These are phyloP conservation scores for Saccharomyces kudriavzevii DNA, from an alignment of 805 yeast species.

Conservation along the genomic window DNA sequence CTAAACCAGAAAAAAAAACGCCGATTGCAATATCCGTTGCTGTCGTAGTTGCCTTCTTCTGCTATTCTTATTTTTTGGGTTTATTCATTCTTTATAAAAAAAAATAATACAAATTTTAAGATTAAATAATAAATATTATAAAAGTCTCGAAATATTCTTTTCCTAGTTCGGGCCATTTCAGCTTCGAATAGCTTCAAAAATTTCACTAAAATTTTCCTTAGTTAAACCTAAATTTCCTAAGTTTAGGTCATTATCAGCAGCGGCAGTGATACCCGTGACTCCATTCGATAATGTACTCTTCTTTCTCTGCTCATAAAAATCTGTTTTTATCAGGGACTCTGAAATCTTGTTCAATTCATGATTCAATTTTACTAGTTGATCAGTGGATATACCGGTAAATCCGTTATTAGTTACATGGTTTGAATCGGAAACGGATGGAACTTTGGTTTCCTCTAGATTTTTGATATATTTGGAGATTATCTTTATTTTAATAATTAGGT, in stretches of 20 bases:
- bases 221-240: constrained; percentile 21
- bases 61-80: not conserved
- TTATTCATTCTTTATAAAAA: constrained; percentile 1
- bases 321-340: constrained; percentile 26
- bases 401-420: not conserved
- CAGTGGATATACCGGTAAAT: not conserved
- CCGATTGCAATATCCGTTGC: not conserved
- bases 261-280: not conserved
- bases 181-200: constrained; percentile 13
- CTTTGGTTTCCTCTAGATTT: constrained; percentile 1
- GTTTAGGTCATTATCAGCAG: not conserved
- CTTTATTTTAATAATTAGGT: constrained; percentile 12
- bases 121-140: not conserved
- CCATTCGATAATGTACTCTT: not conserved
- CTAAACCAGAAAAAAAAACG: not conserved
- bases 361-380: constrained; percentile 10
- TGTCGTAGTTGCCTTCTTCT: constrained; percentile 3
- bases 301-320: constrained; percentile 21
- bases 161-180: not conserved
- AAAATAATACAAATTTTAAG: not conserved
- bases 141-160: not conserved
- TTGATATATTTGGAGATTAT: constrained; percentile 14
- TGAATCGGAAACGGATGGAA: not conserved
- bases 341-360: constrained; percentile 22
- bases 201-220: constrained; percentile 10